Base-by-base conservation (phyloP, 2,329 filamentous ascomycete species). In the Botrytis squamosa region DNA sequence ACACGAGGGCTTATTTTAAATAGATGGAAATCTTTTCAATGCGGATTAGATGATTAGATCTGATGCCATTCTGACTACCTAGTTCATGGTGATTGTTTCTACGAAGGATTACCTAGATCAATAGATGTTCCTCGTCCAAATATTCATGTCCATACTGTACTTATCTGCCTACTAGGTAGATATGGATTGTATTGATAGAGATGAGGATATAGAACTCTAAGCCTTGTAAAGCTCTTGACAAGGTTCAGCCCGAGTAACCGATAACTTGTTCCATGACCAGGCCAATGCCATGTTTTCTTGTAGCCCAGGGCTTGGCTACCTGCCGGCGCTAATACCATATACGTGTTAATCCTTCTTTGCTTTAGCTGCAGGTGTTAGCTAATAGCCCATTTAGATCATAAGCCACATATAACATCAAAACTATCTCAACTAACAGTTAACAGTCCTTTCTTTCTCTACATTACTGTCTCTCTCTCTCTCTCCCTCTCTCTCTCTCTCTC, bases 301-400 rank as follows among this genome's bases (percentile, higher is more conserved):
- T 16, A 38, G 49, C 65, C 66, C 59, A 70, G 36, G 38, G 40
- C 67, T 70, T 70, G 67, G 55, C 67, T 42, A 44, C 29, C 29
- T 60, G 40, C 55, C 67, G 55, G 67, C 67, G 67, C 67, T 46
- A 46, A 70, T 44, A 25, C 55, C 38, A 42, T n/a, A 55, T n/a
- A 55, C 49, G 49, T 55, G 49, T n/a, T 55, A n/a, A n/a, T 55
- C 49, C 49, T 55, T n/a, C 49, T n/a, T 14, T n/a, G 49, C 25
- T 55, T 57, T 29, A 18, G 52, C 52, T 18, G n/a, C n/a, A n/a
- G n/a, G n/a, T n/a, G 18, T 29, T 57, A 29, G n/a, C 52, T 18
- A 18, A 18, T 57, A 29, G 16, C 52, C 52, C 12, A 57, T 57
- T 29, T 29, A 33, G 52, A 57, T 57, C 52, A 57, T 29, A 9